phyloP scores from a whole-genome alignment of 2,329 filamentous ascomycete genomes.

The Trichophyton rubrum region DNA sequence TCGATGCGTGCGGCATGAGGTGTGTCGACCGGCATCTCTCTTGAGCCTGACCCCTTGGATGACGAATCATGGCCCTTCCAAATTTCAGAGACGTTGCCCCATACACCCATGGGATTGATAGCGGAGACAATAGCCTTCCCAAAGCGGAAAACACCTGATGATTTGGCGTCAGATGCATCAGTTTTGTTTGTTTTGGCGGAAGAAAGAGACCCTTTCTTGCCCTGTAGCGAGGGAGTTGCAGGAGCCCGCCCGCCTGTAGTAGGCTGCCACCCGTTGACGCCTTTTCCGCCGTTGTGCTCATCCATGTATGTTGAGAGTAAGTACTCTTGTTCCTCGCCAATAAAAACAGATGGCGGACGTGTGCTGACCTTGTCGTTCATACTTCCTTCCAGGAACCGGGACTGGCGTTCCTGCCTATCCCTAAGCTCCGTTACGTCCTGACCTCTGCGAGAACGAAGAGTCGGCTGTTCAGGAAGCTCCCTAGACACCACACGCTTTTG shows the following conservation, averaged over 20 bases:
- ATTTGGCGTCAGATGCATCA: conserved; percentile 16
- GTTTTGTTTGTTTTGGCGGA: background rate
- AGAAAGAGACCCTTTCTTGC: background rate
- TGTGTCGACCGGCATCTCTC: conserved; percentile 13
- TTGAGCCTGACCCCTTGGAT: conserved; percentile 26
- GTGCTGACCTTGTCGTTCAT: conserved; percentile 72
- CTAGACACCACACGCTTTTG: conserved; percentile 31
- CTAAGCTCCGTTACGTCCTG: background rate
- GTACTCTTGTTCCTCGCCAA: conserved; percentile 31
- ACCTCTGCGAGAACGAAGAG: background rate
- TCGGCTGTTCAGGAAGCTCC: background rate
- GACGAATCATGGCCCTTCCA: conserved; percentile 30
- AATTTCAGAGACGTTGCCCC: conserved; percentile 30
- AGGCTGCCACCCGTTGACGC: background rate
- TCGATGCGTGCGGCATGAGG: conserved; percentile 19
- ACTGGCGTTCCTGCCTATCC: conserved; percentile 26
- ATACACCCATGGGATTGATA: conserved; percentile 42
- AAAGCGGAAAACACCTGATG: conserved; percentile 42
- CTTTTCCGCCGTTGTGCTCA: background rate
- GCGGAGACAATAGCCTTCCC: conserved; percentile 42
- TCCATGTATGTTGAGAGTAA: conserved; percentile 3
- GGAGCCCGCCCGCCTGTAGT: background rate
- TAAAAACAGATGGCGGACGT: conserved; percentile 56
- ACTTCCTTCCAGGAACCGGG: conserved; percentile 61
- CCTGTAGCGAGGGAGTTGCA: background rate